Percentiles rank a stretch among this genome's conserved stretches.
These are phyloP conservation scores for Fusarium proliferatum DNA, from an alignment of 2,329 filamentous ascomycete species.

Conservation along the genomic window DNA sequence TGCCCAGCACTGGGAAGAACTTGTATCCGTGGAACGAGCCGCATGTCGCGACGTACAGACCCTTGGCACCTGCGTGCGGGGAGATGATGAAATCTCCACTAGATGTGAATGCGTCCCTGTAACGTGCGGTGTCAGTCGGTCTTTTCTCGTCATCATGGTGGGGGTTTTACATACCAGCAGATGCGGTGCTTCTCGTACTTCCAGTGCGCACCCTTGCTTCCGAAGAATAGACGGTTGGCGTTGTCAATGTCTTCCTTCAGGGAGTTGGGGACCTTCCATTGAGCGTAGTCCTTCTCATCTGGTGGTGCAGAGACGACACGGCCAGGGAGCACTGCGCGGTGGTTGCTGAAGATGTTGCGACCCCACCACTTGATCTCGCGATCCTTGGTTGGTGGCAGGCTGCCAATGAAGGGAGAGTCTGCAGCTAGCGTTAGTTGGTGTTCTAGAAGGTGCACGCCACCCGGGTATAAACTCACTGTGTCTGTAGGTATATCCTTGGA, in stretches of 20 bases:
- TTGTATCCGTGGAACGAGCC: conserved; percentile 77
- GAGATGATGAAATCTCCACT: conserved; percentile 72
- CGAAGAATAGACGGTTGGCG: conserved; percentile 69
- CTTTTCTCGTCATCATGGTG: background rate
- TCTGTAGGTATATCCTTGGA: conserved; percentile 54
- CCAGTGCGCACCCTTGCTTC: conserved; percentile 65
- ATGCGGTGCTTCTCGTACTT: conserved; percentile 71
- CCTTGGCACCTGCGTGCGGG: conserved; percentile 61
- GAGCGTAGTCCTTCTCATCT: conserved; percentile 65
- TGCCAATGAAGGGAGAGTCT: conserved; percentile 67
- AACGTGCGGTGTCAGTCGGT: conserved; percentile 9
- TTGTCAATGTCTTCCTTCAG: conserved; percentile 70
- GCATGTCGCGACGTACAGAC: conserved; percentile 71
- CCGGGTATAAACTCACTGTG: conserved; percentile 47
- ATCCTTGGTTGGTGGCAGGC: conserved; percentile 64
- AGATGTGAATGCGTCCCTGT: conserved; percentile 73
- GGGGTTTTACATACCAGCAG: conserved; percentile 66
- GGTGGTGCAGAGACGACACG: conserved; percentile 68
- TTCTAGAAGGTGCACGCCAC: conserved; percentile 22
- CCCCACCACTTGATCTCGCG: conserved; percentile 71
- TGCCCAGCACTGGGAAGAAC: conserved; percentile 73
- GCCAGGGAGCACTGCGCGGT: conserved; percentile 62
- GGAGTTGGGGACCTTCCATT: conserved; percentile 68
- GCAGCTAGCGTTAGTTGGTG: conserved; percentile 47
- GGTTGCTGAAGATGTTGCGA: conserved; percentile 68